A percentile compares a stretch with the other conserved stretches of the same genome.
Evolutionary conservation across 129 eudicot species (phyloP).

Genomic region (Flaveria bidentis): DNA sequence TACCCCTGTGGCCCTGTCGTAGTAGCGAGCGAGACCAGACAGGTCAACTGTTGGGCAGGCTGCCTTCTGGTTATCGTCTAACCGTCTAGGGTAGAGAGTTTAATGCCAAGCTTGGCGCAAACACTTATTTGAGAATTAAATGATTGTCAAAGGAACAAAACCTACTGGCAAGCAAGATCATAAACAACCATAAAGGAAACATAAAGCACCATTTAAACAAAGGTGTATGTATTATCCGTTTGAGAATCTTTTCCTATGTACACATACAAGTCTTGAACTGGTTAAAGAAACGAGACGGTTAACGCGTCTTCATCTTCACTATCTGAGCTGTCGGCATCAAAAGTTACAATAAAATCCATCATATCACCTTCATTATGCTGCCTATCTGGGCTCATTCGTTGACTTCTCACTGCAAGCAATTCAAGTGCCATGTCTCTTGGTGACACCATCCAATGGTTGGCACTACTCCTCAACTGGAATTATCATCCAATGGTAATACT

Average conservation of each 20-base stretch:
- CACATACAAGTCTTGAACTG: constrained; percentile 31
- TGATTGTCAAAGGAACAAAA: background rate
- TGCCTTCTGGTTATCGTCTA: too few species aligned
- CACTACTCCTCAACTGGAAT: constrained; percentile 58
- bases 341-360: constrained; percentile 47
- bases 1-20: too few species aligned
- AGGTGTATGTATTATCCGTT: background rate
- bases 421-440: constrained; percentile 65
- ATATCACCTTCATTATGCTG: constrained; percentile 42
- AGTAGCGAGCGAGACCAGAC: too few species aligned
- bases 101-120: background rate
- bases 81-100: too few species aligned
- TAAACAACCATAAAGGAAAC: constrained; percentile 1
- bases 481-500: constrained; percentile 29
- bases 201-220: background rate
- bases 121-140: background rate
- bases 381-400: constrained; percentile 40
- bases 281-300: constrained; percentile 28
- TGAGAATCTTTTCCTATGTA: constrained; percentile 9
- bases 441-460: constrained; percentile 50
- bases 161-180: too few species aligned
- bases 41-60: too few species aligned
- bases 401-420: constrained; percentile 44
- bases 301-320: constrained; percentile 31
- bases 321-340: constrained; percentile 43